Evolutionary conservation across 2,329 filamentous ascomycete species (phyloP).

Genomic region (Cladophialophora immunda): DNA sequence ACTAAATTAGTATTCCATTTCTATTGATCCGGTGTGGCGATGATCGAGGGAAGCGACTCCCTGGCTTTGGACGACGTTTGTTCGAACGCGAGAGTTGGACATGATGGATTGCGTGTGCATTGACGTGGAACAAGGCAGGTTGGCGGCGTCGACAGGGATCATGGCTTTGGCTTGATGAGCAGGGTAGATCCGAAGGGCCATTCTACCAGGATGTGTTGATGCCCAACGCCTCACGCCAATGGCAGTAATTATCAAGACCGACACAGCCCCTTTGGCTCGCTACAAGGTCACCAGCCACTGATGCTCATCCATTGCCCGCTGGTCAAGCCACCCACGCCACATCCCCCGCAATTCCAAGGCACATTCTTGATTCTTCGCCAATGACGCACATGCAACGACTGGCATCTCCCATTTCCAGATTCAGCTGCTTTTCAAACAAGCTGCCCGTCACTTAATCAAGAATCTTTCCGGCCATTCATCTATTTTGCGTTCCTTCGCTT

Average conservation of each 20-base stretch:
- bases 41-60: too few species aligned
- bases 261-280: too few species aligned
- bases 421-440: not conserved
- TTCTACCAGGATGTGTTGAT: too few species aligned
- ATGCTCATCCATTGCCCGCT: too few species aligned
- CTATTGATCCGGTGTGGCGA: not conserved
- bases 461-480: not conserved
- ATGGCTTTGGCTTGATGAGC: constrained; percentile 24
- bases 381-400: constrained; percentile 8
- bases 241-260: not conserved
- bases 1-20: not conserved
- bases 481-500: not conserved
- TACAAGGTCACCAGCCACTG: not conserved
- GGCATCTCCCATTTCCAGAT: not conserved
- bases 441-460: not conserved
- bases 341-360: constrained; percentile 14
- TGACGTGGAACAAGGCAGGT: not conserved
- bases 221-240: constrained; percentile 8
- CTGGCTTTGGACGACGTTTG: not conserved
- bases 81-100: not conserved
- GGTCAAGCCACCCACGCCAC: constrained; percentile 1
- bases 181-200: not conserved
- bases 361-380: constrained; percentile 4
- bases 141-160: constrained; percentile 16
- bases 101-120: constrained; percentile 3